Evolutionary conservation across 306 rosid species (phyloP).

Genomic region (Lathyrus tuberosus): DNA sequence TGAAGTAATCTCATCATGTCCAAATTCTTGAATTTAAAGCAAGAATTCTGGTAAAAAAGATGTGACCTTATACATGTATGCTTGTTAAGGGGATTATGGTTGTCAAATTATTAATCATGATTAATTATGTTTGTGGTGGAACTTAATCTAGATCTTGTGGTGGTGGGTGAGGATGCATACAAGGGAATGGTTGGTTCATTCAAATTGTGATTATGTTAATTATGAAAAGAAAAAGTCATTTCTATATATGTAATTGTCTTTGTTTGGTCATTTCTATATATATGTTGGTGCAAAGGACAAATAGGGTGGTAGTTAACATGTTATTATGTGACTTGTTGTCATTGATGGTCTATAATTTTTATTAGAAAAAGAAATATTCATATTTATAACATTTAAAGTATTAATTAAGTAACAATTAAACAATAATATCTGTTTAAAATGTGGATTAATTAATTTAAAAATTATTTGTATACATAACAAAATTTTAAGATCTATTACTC

Average conservation of each 20-base stretch:
- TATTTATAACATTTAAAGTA: too few relatives aligned
- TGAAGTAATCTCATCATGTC: slow-evolving; percentile 13
- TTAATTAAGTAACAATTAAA: too few relatives aligned
- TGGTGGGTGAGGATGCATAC: slow-evolving; percentile 33
- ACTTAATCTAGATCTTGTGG: slow-evolving; percentile 16
- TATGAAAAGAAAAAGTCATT: slow-evolving; percentile 8
- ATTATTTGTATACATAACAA: too few relatives aligned
- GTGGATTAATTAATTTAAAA: too few relatives aligned
- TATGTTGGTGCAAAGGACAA: slow-evolving; percentile 22
- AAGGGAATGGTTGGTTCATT: slow-evolving; percentile 22
- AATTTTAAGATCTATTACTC: too few relatives aligned
- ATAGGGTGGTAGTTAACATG: slow-evolving; percentile 29
- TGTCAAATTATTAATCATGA: neutral
- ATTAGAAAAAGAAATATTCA: neutral
- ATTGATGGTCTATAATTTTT: slow-evolving; percentile 18
- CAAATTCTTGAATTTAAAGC: slow-evolving; percentile 42
- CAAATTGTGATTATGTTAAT: slow-evolving; percentile 31
- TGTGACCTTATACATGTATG: slow-evolving; percentile 24
- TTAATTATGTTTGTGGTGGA: slow-evolving; percentile 9
- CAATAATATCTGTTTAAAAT: too few relatives aligned
- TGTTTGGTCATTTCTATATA: neutral
- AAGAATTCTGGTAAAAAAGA: slow-evolving; percentile 38
- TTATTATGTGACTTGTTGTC: slow-evolving; percentile 9
- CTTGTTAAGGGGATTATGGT: slow-evolving; percentile 14
- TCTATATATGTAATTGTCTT: slow-evolving; percentile 32